Base-by-base conservation (phyloP, 2,329 filamentous ascomycete species). In the Shiraia bambusicola region DNA sequence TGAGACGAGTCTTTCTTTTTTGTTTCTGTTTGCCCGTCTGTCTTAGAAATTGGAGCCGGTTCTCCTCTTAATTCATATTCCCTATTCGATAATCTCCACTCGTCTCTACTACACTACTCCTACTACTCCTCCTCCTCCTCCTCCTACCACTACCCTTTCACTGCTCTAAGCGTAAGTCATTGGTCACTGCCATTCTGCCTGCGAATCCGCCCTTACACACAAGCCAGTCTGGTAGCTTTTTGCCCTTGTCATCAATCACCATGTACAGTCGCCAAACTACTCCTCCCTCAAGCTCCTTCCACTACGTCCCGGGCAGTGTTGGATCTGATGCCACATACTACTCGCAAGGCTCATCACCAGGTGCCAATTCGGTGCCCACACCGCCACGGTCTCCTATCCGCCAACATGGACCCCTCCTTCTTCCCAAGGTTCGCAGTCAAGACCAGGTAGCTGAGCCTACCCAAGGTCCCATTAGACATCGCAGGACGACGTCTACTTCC, bases 351-450 rank as follows among this genome's bases (percentile, higher is more conserved):
- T 88, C 85, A 31, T 81, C 80, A 25, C 80, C 80, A 30, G 86
- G 86, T 65, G 75, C 82, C 56, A 77, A 80, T 72, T 87, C 84
- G 14, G 76, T 81, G 56, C 86, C 83, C 38, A 90, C 86, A 10
- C 87, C 87, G 38, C 79, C 78, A 38, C 76, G 79, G 50, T 86
- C 87, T 25, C 87, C 88, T 46, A 80, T 91, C 56, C 80, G 84
- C 47, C 85, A 88, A 48, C 85, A 90, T 71, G 88, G 88, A 37
- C 88, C 88, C 37, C 75, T 88, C 34, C 75, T 95, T 45, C 77
- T 95, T 24, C 89, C 89, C 61, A 93, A 90, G 77, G 91, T 94
- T 72, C 81, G 89, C 47, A 81, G 81, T 28, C 89, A 93, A 71
- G 89, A 95, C 71, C 86, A 92, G 70, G 78, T 84, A 48, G 80